Percentiles rank a stretch among this genome's conserved stretches.
These are phyloP conservation scores for Candida glucosophila DNA, from an alignment of 1,139 yeast genomes.

Conservation along the genomic window DNA sequence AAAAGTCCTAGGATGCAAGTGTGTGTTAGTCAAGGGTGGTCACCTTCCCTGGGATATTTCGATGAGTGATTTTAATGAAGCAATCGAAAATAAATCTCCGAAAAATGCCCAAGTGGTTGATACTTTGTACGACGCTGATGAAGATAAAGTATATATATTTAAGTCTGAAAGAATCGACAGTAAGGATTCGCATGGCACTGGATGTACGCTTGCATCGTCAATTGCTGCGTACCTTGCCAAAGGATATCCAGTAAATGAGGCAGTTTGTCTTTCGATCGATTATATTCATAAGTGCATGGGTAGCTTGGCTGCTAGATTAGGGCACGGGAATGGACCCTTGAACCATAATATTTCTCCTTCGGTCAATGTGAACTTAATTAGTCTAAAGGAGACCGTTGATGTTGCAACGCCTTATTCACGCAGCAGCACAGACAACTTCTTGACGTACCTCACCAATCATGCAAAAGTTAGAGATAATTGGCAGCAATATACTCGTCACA, in stretches of 20 bases:
- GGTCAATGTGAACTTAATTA: no score
- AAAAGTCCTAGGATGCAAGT: slow-evolving; percentile 32
- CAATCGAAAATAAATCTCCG: no score
- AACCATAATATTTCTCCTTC: slow-evolving; percentile 41
- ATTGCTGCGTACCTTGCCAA: slow-evolving; percentile 70
- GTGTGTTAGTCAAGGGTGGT: slow-evolving; percentile 76
- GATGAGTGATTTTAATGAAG: slow-evolving; percentile 8
- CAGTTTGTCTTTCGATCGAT: slow-evolving; percentile 51
- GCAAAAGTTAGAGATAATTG: slow-evolving; percentile 49
- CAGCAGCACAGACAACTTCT: slow-evolving; percentile 14
- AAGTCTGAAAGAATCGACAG: slow-evolving; percentile 43
- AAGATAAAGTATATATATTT: slow-evolving; percentile 31
- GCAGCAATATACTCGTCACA: slow-evolving; percentile 53
- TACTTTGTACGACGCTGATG: slow-evolving; percentile 44
- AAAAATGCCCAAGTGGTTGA: slow-evolving; percentile 46
- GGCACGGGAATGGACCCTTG: slow-evolving; percentile 66
- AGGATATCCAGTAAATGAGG: slow-evolving; percentile 31
- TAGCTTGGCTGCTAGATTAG: slow-evolving; percentile 27
- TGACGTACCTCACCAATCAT: slow-evolving; percentile 47
- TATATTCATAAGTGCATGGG: slow-evolving; percentile 63
- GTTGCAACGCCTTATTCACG: no score
- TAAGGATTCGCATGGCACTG: slow-evolving; percentile 77
- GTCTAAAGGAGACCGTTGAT: no score
- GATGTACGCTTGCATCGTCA: slow-evolving; percentile 80
- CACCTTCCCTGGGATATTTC: slow-evolving; percentile 48